Base-by-base conservation (phyloP, 2,329 filamentous ascomycete species). In the Pyrenophora graminea region DNA sequence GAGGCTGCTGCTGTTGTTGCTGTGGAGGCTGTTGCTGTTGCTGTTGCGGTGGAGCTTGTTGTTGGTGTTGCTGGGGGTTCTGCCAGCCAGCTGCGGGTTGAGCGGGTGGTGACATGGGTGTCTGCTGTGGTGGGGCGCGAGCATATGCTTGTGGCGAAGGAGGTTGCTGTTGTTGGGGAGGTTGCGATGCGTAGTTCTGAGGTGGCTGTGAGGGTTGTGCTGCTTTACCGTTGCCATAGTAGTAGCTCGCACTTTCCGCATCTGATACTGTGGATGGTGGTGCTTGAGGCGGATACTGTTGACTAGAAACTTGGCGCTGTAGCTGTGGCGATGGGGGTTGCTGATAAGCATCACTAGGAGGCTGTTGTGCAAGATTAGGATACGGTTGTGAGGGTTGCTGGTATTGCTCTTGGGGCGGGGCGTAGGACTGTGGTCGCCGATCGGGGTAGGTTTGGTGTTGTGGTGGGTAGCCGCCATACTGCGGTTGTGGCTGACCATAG, bases 401-500 rank as follows among this genome's bases (percentile, higher is more conserved):
- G 27, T 70, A 70, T 30, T 67, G 64, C 8, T 72, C 69, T 5
- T 59, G 56, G 17, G 64, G 64, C 6, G 65, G 62, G 9, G 64
- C 58, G 30, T 63, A 66, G 15, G 66, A 61, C 36, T 61, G 64
- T 6, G 64, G 57, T 38, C 67, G 70, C 45, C 72, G 67, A 44
- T 74, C 68, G 46, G 68, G 48, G 36, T 75, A 73, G n/a, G 69
- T 55, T 30, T 78, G 74, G 48, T 76, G 71, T 15, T 65, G 53
- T 23, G 63, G 46, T 33, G 63, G 64, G 13, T 60, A 58, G 45
- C 77, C 77, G 32, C 77, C 71, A 55, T 85, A 86, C 32, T 77
- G 73, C 15, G 79, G 77, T 45, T 82, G 82, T 9, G 79, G 77
- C 39, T 77, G 69, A 9, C 70, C 74, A 56, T 82, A 82, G 4